Evolutionary conservation across 352 stramenopile species (phyloP).

Genomic region (Phytopythium delawarense): DNA sequence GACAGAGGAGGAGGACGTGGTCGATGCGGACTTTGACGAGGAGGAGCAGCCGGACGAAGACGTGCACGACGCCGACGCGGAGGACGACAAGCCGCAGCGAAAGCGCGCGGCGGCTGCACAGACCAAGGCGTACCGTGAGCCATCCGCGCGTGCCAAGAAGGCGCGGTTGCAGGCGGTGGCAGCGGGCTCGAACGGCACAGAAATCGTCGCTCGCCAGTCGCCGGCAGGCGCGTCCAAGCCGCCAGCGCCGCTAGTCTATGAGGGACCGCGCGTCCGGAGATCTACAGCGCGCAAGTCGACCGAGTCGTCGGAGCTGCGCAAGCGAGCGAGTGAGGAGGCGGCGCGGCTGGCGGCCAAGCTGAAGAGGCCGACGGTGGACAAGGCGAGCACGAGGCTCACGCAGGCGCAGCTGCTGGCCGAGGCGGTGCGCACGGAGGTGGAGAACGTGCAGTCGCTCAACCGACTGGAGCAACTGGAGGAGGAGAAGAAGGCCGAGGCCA

Average conservation of each 20-base stretch:
- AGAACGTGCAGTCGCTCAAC: slow-evolving; percentile 77
- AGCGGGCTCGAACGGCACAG: slow-evolving; percentile 5
- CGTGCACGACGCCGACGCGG: slow-evolving; percentile 60
- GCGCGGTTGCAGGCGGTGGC: slow-evolving; percentile 14
- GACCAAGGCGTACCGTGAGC: slow-evolving; percentile 28
- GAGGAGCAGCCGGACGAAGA: slow-evolving; percentile 80
- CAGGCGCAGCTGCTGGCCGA: slow-evolving; percentile 68
- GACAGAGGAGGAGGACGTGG: slow-evolving; percentile 84
- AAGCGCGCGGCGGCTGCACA: slow-evolving; percentile 19
- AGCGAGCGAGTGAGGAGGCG: slow-evolving; percentile 47
- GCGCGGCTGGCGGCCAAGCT: slow-evolving; percentile 30
- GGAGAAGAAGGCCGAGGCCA: slow-evolving; percentile 71
- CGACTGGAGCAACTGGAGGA: slow-evolving; percentile 77
- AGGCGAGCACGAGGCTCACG: slow-evolving; percentile 49
- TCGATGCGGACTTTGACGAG: slow-evolving; percentile 87
- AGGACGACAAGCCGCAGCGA: slow-evolving; percentile 25
- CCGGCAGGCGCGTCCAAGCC: slow-evolving; percentile 1
- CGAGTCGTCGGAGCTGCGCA: slow-evolving; percentile 52
- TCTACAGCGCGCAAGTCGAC: slow-evolving; percentile 64
- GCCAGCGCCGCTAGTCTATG: slow-evolving; percentile 17
- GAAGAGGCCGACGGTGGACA: slow-evolving; percentile 26
- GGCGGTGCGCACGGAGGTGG: slow-evolving; percentile 72
- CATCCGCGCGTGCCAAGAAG: slow-evolving; percentile 4
- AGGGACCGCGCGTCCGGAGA: slow-evolving; percentile 39
- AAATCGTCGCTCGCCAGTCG: slow-evolving; percentile 13